These are phyloP conservation scores for Metschnikowia lachancei DNA, from an alignment of 805 yeast species.

Conservation along the genomic window DNA sequence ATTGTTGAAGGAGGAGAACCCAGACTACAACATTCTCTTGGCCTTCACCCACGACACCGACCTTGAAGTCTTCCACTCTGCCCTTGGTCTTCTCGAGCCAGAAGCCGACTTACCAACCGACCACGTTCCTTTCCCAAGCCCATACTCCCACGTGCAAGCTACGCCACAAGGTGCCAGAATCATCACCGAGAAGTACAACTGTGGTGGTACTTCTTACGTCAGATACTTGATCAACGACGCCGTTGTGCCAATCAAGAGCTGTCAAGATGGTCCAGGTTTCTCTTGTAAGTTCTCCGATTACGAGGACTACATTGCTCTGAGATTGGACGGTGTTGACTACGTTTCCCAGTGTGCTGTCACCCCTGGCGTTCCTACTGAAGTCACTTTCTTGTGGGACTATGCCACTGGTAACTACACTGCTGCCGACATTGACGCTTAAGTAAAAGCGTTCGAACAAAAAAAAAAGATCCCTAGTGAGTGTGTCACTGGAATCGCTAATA, in stretches of 20 bases:
- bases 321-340: slow-evolving; percentile 28
- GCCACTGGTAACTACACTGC: slow-evolving; percentile 23
- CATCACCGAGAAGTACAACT: slow-evolving; percentile 36
- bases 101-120: slow-evolving; percentile 43
- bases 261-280: slow-evolving; percentile 42
- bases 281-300: slow-evolving; percentile 39
- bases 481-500: no score
- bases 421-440: slow-evolving; percentile 19
- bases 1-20: slow-evolving; percentile 43
- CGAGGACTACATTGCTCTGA: slow-evolving; percentile 27
- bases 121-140: slow-evolving; percentile 45
- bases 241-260: slow-evolving; percentile 35
- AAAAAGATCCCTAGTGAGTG: no score
- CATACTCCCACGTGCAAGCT: slow-evolving; percentile 42
- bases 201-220: slow-evolving; percentile 32
- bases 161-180: slow-evolving; percentile 44
- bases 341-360: slow-evolving; percentile 27
- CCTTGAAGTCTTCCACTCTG: slow-evolving; percentile 56
- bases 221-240: slow-evolving; percentile 42
- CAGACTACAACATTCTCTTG: slow-evolving; percentile 55
- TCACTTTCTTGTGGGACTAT: slow-evolving; percentile 46
- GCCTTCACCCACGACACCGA: slow-evolving; percentile 78
- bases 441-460: no score
- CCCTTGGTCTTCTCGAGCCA: slow-evolving; percentile 56
- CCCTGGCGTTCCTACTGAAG: slow-evolving; percentile 22